phyloP scores from a whole-genome alignment of 345 rosid species.

The Litchi chinensis region DNA sequence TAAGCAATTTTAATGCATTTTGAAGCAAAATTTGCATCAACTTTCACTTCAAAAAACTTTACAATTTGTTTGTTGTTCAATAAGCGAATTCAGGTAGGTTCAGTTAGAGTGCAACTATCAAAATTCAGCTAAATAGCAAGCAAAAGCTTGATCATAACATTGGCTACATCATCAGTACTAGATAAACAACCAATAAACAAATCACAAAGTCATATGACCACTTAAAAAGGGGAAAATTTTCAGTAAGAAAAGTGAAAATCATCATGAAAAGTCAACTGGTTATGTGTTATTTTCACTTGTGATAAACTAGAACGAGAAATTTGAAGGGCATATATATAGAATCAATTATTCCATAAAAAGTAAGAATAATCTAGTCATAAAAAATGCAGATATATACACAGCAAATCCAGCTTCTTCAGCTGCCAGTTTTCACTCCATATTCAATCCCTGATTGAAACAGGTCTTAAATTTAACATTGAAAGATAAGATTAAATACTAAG shows the following conservation, averaged over 20 bases:
- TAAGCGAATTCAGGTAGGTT: not conserved
- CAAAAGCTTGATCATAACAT: not conserved
- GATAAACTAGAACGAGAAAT: not conserved
- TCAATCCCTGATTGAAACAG: conserved; percentile 11
- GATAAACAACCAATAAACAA: not conserved
- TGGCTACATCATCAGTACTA: not conserved
- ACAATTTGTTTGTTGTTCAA: not conserved
- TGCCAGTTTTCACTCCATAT: conserved; percentile 18
- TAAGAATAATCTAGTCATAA: not conserved
- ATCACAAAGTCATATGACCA: not conserved
- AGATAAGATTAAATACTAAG: not conserved
- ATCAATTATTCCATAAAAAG: not conserved
- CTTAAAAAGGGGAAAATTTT: not conserved
- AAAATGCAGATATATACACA: not conserved
- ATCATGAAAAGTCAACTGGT: conserved; percentile 6
- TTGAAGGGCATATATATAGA: not conserved
- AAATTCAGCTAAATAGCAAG: not conserved
- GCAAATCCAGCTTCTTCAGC: not conserved
- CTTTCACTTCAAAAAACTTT: not conserved
- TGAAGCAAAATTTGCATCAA: conserved; percentile 2
- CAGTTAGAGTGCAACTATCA: not conserved
- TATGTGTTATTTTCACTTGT: not conserved
- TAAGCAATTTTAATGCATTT: not conserved
- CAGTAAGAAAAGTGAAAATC: not conserved
- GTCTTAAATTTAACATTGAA: not conserved